Conservation (phyloP, 306 rosid species). For the Cyamopsis tetragonoloba region DNA sequence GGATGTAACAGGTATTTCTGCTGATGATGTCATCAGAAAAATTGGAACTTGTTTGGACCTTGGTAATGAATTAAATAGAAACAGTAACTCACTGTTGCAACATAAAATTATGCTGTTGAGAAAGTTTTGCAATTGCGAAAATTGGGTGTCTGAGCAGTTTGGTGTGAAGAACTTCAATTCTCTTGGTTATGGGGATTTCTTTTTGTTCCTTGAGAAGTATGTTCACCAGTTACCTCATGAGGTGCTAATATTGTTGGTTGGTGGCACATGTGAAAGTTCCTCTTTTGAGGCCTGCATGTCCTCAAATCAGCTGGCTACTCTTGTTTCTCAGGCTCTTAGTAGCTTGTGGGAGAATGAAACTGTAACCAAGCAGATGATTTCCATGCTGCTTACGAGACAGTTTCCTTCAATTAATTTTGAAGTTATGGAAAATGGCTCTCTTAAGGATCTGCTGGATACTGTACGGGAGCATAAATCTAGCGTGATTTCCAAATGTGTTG, state of each 20-base stretch:
- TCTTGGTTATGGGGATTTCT: conserved; percentile 80
- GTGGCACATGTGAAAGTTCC: conserved; percentile 37
- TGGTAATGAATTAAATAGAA: conserved; percentile 36
- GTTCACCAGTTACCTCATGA: conserved; percentile 56
- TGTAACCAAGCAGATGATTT: conserved; percentile 50
- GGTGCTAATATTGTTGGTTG: conserved; percentile 40
- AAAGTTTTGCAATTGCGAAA: conserved; percentile 66
- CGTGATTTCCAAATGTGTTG: conserved; percentile 52
- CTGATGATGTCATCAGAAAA: conserved; percentile 58
- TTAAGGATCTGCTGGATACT: conserved; percentile 50
- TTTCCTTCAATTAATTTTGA: conserved; percentile 68
- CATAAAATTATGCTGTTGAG: conserved; percentile 40
- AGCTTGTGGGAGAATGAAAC: conserved; percentile 54
- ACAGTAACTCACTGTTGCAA: conserved; percentile 32
- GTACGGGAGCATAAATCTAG: conserved; percentile 41
- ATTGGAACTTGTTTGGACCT: conserved; percentile 47
- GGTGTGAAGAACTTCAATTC: conserved; percentile 55
- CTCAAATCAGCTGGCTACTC: conserved; percentile 54
- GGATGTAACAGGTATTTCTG: conserved; percentile 50
- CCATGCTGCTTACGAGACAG: conserved; percentile 60
- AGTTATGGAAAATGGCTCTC: conserved; percentile 43
- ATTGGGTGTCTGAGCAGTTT: conserved; percentile 70
- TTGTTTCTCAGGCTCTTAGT: conserved; percentile 73
- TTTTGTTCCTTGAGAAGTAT: conserved; percentile 55
- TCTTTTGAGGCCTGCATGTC: conserved; percentile 58